Evolutionary conservation across 192 early-diverging fungal genomes (phyloP).

Genomic region (Diversispora epigaea): DNA sequence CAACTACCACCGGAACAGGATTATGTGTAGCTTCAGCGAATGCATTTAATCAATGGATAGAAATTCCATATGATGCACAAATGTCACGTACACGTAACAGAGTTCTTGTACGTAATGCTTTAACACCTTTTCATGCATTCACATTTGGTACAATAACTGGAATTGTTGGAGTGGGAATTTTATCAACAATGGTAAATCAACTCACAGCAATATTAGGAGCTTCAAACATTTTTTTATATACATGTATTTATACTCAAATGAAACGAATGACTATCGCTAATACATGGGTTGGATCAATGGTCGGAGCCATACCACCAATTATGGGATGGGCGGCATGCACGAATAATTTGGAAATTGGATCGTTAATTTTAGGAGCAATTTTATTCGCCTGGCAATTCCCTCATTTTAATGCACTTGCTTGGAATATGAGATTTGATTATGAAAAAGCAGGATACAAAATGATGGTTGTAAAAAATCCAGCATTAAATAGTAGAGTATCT

Average conservation of each 20-base stretch:
- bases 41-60: constrained; percentile 95
- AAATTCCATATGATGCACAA: constrained; percentile 94
- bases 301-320: constrained; percentile 96
- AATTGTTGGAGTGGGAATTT: constrained; percentile 58
- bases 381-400: constrained; percentile 99
- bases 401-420: constrained; percentile 92
- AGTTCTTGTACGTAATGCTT: constrained; percentile 73
- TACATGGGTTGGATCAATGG: constrained; percentile 92
- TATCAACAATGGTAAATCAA: constrained; percentile 83
- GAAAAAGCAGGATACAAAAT: constrained; percentile 96
- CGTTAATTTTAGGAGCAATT: constrained; percentile 75
- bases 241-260: constrained; percentile 86
- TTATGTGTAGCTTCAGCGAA: constrained; percentile 91
- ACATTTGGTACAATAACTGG: constrained; percentile 70
- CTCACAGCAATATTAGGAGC: constrained; percentile 76
- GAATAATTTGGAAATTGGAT: constrained; percentile 67
- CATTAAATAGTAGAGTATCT: constrained; percentile 84
- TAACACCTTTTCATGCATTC: constrained; percentile 78
- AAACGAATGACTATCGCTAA: constrained; percentile 93
- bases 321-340: constrained; percentile 97
- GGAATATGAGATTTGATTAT: constrained; percentile 92
- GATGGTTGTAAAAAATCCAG: constrained; percentile 87
- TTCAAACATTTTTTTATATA: constrained; percentile 88
- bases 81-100: constrained; percentile 93
- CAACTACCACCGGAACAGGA: constrained; percentile 80